phyloP scores from a whole-genome alignment of 441 rosid genomes.

The Erodium texanum region DNA sequence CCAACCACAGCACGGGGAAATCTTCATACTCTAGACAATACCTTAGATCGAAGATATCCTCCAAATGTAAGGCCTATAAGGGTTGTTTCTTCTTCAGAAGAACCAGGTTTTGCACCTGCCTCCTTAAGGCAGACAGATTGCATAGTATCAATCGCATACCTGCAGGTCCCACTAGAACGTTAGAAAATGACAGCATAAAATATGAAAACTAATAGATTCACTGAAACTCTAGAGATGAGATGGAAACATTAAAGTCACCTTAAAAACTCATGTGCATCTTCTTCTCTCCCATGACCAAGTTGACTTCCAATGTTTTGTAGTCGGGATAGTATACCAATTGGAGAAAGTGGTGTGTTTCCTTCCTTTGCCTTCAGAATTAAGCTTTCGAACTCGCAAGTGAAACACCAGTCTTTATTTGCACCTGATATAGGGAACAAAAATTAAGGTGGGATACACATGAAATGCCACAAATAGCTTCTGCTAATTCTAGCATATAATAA shows the following conservation, averaged over 20 bases:
- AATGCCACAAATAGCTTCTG: slow-evolving; percentile 5
- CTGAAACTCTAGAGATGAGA: neutral
- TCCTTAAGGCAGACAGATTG: slow-evolving; percentile 78
- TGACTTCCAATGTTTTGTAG: slow-evolving; percentile 60
- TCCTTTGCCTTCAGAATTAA: slow-evolving; percentile 60
- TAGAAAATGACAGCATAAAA: slow-evolving; percentile 12
- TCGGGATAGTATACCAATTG: slow-evolving; percentile 56
- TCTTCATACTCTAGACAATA: slow-evolving; percentile 16
- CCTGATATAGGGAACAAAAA: slow-evolving; percentile 39
- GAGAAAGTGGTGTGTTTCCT: slow-evolving; percentile 60
- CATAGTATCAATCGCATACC: slow-evolving; percentile 86
- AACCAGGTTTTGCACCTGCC: slow-evolving; percentile 37
- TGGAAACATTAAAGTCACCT: slow-evolving; percentile 38
- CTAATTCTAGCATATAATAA: slow-evolving; percentile 7
- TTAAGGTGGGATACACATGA: neutral
- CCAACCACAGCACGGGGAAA: neutral
- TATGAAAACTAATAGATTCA: neutral
- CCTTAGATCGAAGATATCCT: slow-evolving; percentile 90
- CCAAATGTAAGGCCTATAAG: slow-evolving; percentile 83
- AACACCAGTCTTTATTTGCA: slow-evolving; percentile 63
- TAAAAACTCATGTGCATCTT: slow-evolving; percentile 97
- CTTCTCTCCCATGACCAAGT: slow-evolving; percentile 82
- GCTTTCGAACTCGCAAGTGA: slow-evolving; percentile 76
- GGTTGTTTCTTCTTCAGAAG: slow-evolving; percentile 67
- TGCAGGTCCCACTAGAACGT: slow-evolving; percentile 20